Conservation (phyloP, 2,329 filamentous ascomycete genomes). For the Oidium heveae region DNA sequence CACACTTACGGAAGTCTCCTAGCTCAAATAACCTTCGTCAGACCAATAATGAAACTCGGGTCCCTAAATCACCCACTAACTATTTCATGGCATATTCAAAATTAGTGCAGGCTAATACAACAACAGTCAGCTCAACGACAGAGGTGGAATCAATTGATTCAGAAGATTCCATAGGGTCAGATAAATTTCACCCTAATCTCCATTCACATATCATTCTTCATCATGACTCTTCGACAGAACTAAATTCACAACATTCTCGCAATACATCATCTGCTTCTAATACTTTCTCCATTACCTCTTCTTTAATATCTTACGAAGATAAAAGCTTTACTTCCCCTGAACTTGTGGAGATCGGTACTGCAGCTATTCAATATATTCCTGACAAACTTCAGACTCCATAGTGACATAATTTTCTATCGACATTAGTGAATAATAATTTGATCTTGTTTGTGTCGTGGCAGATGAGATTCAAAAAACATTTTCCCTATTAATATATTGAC, state of each 20-base stretch:
- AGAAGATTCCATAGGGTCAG: too few species aligned
- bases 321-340: neutral
- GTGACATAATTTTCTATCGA: too few species aligned
- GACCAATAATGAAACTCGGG: neutral
- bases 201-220: neutral
- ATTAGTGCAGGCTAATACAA: too few species aligned
- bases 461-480: too few species aligned
- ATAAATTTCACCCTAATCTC: neutral
- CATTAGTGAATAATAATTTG: too few species aligned
- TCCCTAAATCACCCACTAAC: neutral
- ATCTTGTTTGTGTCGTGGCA: too few species aligned
- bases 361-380: neutral
- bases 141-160: too few species aligned
- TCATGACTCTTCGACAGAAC: neutral
- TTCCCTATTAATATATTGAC: too few species aligned
- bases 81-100: too few species aligned
- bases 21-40: neutral
- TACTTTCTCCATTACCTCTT: neutral
- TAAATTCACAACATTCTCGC: neutral
- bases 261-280: neutral
- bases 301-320: neutral
- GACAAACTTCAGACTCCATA: neutral
- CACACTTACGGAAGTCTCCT: neutral
- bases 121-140: too few species aligned
- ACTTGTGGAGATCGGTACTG: neutral